A percentile compares a stretch with the other conserved stretches of the same genome.
These are phyloP conservation scores for Dactylellina drechsleri DNA, from an alignment of 2,329 filamentous ascomycete genomes.

Conservation along the genomic window DNA sequence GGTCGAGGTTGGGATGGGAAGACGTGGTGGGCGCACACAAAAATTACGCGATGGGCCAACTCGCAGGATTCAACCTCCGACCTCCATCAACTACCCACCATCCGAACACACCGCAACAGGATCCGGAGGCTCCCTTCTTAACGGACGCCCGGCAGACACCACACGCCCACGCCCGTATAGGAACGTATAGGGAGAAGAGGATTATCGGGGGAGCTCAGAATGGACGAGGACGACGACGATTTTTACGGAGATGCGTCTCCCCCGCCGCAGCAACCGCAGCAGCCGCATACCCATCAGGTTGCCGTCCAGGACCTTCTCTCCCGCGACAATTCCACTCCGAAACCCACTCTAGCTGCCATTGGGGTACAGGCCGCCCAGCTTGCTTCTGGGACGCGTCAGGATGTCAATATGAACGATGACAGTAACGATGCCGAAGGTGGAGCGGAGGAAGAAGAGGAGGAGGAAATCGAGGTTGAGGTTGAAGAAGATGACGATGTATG, in stretches of 20 bases:
- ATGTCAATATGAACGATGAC: slow-evolving; percentile 49
- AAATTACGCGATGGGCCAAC: slow-evolving; percentile 29
- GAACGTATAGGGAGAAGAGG: too few species aligned
- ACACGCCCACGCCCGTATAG: neutral
- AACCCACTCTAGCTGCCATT: slow-evolving; percentile 42
- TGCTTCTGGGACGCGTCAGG: slow-evolving; percentile 18
- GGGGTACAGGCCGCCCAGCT: slow-evolving; percentile 23
- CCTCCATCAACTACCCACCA: slow-evolving; percentile 5
- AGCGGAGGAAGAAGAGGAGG: slow-evolving; percentile 57
- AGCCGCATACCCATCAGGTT: slow-evolving; percentile 24
- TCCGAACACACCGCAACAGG: slow-evolving; percentile 2
- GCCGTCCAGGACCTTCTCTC: slow-evolving; percentile 43
- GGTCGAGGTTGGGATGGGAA: slow-evolving; percentile 18
- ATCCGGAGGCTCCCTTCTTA: slow-evolving; percentile 11
- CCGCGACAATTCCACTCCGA: slow-evolving; percentile 54
- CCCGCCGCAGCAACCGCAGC: slow-evolving; percentile 13
- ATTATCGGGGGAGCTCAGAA: slow-evolving; percentile 10
- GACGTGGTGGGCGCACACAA: slow-evolving; percentile 25
- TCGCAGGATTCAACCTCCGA: neutral
- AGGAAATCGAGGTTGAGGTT: slow-evolving; percentile 58
- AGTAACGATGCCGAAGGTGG: slow-evolving; percentile 55
- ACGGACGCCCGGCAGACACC: neutral
- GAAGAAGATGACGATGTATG: slow-evolving; percentile 58
- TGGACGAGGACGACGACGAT: slow-evolving; percentile 59
- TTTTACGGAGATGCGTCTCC: slow-evolving; percentile 57